Base-by-base conservation (phyloP, 192 early-diverging fungal genomes). In the Coemansia sp. region DNA sequence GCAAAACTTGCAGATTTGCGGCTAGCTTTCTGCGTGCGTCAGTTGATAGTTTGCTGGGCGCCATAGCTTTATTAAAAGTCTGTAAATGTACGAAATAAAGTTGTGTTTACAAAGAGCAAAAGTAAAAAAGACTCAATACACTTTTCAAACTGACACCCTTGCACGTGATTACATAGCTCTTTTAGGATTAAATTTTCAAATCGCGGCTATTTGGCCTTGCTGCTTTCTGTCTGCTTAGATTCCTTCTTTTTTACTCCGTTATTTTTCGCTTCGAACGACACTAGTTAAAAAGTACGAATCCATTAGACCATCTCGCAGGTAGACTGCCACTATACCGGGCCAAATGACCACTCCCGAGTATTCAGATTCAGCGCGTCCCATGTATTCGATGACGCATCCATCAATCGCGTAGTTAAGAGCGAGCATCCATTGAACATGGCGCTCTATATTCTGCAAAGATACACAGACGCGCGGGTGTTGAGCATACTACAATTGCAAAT, bases 1-100 rank as follows among this genome's bases (percentile, higher is more conserved):
- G 86, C 50, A 97, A 75, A 7, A 94, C 94, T 54, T 84, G 85
- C 29, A 97, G 82, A 79, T 97, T 97, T 35, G 77, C 77, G 8
- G 77, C 77, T 17, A 80, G 65, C 63, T 72, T 74, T 61, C 71
- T 80, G 49, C 77, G 77, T 39, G 72, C 72, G 62, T 80, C 77
- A 4, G 61, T 53, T 7, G 77, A 68, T 12, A 68, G 53, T 49
- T 80, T 80, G 59, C 72, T 67, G 9, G 67, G 77, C 48, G 77
- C 72, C 77, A 80, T 80, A 21, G 10, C n/a, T 14, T 10, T 21
- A 38, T 11, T 43, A 43, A 58, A 58, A 22, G 37, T 24, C 19
- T 4, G 56, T 14, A 17, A 37, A n/a, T 17, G 9, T 19, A 56
- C n/a, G 29, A 17, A 35, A 55, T 24, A 55, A 38, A 56, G 25